phyloP scores from a whole-genome alignment of 176 grass and related monocot species.

The Lolium multiflorum region DNA sequence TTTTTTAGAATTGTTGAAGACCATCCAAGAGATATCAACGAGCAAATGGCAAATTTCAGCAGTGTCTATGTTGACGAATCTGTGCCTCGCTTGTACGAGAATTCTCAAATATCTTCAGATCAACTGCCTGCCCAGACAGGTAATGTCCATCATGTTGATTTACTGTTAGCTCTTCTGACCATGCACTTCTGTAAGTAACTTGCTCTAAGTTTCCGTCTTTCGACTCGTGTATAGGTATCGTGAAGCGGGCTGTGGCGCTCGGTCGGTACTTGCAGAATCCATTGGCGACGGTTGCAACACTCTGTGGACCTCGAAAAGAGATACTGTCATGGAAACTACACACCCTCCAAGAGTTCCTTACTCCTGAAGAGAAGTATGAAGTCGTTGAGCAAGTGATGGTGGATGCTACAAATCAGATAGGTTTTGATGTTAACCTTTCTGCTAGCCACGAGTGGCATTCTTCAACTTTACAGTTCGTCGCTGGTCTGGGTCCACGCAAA shows the following conservation, averaged over 20 bases:
- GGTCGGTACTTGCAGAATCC: slow-evolving; percentile 91
- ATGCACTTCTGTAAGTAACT: neutral
- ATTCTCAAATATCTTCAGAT: slow-evolving; percentile 82
- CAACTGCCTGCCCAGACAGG: slow-evolving; percentile 85
- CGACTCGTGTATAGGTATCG: slow-evolving; percentile 66
- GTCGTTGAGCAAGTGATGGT: slow-evolving; percentile 96
- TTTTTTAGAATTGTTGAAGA: slow-evolving; percentile 98
- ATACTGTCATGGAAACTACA: slow-evolving; percentile 98
- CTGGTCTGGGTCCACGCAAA: slow-evolving; percentile 89
- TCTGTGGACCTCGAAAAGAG: slow-evolving; percentile 93
- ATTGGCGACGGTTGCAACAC: slow-evolving; percentile 87
- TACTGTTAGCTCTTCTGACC: slow-evolving; percentile 12
- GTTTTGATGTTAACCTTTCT: slow-evolving; percentile 92
- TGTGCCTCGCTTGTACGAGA: slow-evolving; percentile 83
- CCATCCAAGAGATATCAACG: slow-evolving; percentile 73
- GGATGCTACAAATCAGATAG: slow-evolving; percentile 90
- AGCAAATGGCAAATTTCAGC: slow-evolving; percentile 70
- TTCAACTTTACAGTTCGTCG: slow-evolving; percentile 86
- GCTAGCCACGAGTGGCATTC: slow-evolving; percentile 99
- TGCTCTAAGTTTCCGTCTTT: neutral
- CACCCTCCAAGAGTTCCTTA: slow-evolving; percentile 81
- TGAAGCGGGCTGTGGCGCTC: slow-evolving; percentile 89
- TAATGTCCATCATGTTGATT: slow-evolving; percentile 44
- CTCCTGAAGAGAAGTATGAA: slow-evolving; percentile 94
- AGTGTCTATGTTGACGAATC: slow-evolving; percentile 93